Evolutionary conservation across 192 early-diverging fungal genomes (phyloP), one percentile per base, ranked within the genome.

Genomic region (Backusella tuberculispora): DNA sequence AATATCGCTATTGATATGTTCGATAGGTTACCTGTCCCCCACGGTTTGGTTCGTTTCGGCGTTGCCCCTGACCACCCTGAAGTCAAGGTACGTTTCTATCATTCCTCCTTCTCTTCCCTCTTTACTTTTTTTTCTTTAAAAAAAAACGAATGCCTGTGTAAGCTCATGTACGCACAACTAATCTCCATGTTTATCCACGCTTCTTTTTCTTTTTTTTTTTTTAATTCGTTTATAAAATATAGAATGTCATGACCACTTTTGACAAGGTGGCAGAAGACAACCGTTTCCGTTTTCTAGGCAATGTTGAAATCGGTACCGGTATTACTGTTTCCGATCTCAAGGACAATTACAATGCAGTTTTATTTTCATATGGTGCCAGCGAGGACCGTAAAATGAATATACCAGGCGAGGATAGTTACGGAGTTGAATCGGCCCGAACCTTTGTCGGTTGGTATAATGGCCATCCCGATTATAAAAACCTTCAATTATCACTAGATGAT

Each of bases 381-480:
- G 76, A 88, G 37, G 95, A 97, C 56, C 85, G 87, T 65, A 69
- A 78, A 24, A 83, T 99, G 60, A 87, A 86, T 9, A 87, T 96
- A 3, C 81, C 88, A 0, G 85, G 87, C 40, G 95, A 97, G 69
- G 80, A 93, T 63, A 78, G 81, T 0, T 80, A 76, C 21, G 92
- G 92, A 41, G 90, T 95, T 1, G 80, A 92, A 56, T 88, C 94
- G 6, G 94, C 95, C 5, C 81, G 95, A n/a, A 83, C 83, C 4
- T 94, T 99, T 85, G 97, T 99, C 5, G 91, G 91, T 24, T 99
- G 96, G 93, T 97, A 98, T 75, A 99, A 99, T 79, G 98, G 98
- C 0, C 72, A 90, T 19, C 95, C 94, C 0, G 88, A 87, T 14
- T 87, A 89, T 42, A 86, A 86, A 63, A 73, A 88, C 45, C 73